phyloP scores from a whole-genome alignment of 2,329 filamentous ascomycete species.

The Chaetoscypha palmicola region DNA sequence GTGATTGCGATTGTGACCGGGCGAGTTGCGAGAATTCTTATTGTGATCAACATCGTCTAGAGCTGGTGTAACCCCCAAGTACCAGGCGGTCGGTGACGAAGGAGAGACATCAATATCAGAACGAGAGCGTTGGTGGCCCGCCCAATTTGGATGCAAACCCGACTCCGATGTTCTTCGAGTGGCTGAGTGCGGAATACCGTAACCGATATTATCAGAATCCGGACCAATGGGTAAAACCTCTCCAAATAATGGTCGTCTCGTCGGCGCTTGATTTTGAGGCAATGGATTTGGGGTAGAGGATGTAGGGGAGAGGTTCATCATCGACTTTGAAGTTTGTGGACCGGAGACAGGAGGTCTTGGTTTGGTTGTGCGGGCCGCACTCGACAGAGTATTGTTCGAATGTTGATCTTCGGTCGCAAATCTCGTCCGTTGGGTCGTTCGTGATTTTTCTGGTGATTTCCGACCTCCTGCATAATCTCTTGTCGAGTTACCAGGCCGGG shows the following conservation, averaged over 20 bases:
- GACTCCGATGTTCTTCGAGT: conserved; percentile 65
- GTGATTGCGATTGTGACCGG: conserved; percentile 44
- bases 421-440: conserved; percentile 38
- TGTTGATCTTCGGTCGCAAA: conserved; percentile 44
- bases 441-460: conserved; percentile 20
- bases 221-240: conserved; percentile 60
- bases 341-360: conserved; percentile 36
- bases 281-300: conserved; percentile 24
- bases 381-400: conserved; percentile 50
- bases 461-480: conserved; percentile 16
- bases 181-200: conserved; percentile 48
- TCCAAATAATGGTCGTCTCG: conserved; percentile 61
- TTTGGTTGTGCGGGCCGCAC: conserved; percentile 52
- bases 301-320: conserved; percentile 36
- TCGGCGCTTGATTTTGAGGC: conserved; percentile 15
- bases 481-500: conserved; percentile 17
- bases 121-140: conserved; percentile 43
- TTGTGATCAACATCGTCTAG: conserved; percentile 33
- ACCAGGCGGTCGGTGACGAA: conserved; percentile 61
- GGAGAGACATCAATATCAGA: conserved; percentile 52
- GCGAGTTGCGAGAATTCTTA: conserved; percentile 26
- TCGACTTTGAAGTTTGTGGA: conserved; percentile 38
- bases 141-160: conserved; percentile 46
- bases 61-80: conserved; percentile 40
- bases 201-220: conserved; percentile 46